Conservation (phyloP, 495 filamentous ascomycete genomes). For the Paragyromitra xinjiangensis region DNA sequence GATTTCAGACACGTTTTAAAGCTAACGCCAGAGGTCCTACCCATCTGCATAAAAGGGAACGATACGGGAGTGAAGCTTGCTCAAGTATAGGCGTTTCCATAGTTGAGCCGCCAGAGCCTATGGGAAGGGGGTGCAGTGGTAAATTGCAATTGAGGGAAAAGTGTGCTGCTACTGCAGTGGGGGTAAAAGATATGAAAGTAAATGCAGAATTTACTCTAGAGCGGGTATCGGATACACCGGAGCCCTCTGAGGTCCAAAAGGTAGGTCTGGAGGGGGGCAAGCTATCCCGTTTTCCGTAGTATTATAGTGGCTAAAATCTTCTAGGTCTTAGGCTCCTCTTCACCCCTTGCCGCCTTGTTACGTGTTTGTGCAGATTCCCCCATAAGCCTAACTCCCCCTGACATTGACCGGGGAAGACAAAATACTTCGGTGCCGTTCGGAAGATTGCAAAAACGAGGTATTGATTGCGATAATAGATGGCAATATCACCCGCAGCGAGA, state of each 20-base stretch:
- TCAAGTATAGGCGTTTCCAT: neutral
- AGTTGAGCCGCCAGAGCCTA: neutral
- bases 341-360: conserved; percentile 39
- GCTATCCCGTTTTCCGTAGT: no score
- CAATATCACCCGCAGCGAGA: neutral
- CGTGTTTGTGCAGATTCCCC: conserved; percentile 47
- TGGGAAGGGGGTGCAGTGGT: neutral
- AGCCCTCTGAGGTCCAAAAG: conserved; percentile 1
- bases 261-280: neutral
- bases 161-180: neutral
- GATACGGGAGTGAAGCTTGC: neutral
- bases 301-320: neutral
- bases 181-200: neutral
- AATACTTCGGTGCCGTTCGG: neutral
- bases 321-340: conserved; percentile 30
- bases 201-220: neutral
- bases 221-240: conserved; percentile 8
- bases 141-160: neutral
- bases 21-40: neutral
- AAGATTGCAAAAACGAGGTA: neutral
- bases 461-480: neutral
- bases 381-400: neutral
- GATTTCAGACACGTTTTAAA: conserved; percentile 34
- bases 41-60: neutral
- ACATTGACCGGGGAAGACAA: neutral